Conservation (phyloP, 257 asterid species). For the Haberlea rhodopensis region DNA sequence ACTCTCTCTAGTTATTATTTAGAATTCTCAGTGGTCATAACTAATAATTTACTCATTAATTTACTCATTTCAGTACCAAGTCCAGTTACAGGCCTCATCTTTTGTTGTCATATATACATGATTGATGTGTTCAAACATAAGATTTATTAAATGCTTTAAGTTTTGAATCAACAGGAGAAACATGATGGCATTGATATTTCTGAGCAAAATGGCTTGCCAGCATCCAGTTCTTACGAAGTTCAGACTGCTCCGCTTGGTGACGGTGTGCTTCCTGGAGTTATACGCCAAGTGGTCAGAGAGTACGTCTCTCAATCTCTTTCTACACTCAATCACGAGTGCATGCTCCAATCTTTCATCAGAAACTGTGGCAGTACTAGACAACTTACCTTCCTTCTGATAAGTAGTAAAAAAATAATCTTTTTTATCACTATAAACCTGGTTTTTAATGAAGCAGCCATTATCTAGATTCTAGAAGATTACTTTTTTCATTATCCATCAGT, state of each 20-base stretch:
- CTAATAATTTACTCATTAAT: too few species aligned
- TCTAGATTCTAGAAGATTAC: background rate
- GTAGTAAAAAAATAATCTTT: too few species aligned
- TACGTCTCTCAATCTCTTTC: constrained; percentile 31
- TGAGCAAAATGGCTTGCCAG: constrained; percentile 33
- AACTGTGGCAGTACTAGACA: background rate
- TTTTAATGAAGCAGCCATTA: background rate
- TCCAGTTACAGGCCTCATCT: background rate
- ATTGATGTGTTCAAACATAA: background rate
- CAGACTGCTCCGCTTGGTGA: constrained; percentile 77
- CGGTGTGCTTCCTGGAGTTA: constrained; percentile 90
- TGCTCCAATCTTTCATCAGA: background rate
- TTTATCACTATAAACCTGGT: background rate
- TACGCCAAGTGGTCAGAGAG: constrained; percentile 83
- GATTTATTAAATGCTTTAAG: background rate
- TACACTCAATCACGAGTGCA: background rate
- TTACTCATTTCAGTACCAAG: constrained; percentile 17
- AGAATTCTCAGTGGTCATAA: too few species aligned
- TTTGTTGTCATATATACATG: background rate
- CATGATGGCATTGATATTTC: constrained; percentile 23
- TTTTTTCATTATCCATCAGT: background rate
- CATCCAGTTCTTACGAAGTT: constrained; percentile 43
- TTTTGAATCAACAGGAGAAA: constrained; percentile 43
- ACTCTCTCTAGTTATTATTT: too few species aligned
- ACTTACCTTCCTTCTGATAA: background rate